Evolutionary conservation across 306 rosid genomes (phyloP).

Genomic region (Erythrophleum fordii): DNA sequence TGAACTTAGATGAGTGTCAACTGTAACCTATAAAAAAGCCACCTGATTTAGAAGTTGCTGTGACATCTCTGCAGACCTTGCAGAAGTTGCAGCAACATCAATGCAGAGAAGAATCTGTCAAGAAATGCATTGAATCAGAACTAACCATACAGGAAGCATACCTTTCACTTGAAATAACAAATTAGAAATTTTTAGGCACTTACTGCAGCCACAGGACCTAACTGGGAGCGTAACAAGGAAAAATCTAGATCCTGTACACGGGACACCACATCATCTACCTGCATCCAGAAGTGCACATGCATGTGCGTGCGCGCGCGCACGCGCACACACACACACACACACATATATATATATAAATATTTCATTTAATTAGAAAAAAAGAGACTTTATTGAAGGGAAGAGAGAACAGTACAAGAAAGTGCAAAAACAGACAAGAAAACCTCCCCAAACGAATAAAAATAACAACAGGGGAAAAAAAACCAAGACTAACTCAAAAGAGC

Average conservation of each 20-base stretch:
- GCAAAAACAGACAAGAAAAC: neutral
- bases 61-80: constrained; percentile 81
- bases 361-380: neutral
- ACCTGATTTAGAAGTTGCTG: constrained; percentile 91
- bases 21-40: constrained; percentile 34
- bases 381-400: neutral
- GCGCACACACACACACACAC: no score
- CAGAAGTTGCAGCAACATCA: constrained; percentile 94
- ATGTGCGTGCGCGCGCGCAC: no score
- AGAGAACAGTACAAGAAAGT: neutral
- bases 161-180: constrained; percentile 24
- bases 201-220: constrained; percentile 93
- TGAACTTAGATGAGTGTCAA: neutral
- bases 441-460: neutral
- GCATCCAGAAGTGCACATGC: constrained; percentile 41
- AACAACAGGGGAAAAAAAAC: no score
- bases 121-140: constrained; percentile 48
- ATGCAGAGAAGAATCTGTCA: constrained; percentile 95
- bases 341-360: neutral
- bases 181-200: constrained; percentile 48
- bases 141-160: constrained; percentile 35
- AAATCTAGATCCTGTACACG: constrained; percentile 90
- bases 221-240: constrained; percentile 81
- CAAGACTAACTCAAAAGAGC: neutral
- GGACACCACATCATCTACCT: constrained; percentile 92